Evolutionary conservation across 2,329 filamentous ascomycete genomes (phyloP).

Genomic region (Trichoderma asperellum): DNA sequence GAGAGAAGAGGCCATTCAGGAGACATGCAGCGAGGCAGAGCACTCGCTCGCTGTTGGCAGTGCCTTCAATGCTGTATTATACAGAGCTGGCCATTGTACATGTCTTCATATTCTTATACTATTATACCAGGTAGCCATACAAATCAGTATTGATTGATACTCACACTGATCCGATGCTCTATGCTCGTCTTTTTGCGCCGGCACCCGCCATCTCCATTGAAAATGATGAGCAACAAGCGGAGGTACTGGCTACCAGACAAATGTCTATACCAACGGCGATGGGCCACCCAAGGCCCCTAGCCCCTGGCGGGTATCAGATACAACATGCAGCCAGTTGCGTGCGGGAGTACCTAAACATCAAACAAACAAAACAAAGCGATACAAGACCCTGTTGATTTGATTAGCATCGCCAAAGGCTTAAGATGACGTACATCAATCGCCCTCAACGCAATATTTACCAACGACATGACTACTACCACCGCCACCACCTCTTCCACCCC

Average conservation of each 20-base stretch:
- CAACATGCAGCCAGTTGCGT: neutral
- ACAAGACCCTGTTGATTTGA: neutral
- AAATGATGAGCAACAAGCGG: neutral
- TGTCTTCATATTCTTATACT: neutral
- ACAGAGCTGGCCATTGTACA: neutral
- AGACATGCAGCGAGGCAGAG: neutral
- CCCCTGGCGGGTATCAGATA: neutral
- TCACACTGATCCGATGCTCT: too few relatives aligned
- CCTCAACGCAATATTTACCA: neutral
- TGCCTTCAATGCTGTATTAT: neutral
- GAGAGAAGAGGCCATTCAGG: neutral
- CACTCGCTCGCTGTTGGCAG: neutral
- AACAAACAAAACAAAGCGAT: slow-evolving; percentile 4
- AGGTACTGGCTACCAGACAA: neutral
- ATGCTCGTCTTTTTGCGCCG: too few relatives aligned
- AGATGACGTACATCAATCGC: slow-evolving; percentile 5
- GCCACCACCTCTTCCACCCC: neutral
- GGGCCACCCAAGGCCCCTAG: neutral
- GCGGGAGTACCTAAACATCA: neutral
- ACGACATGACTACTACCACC: neutral
- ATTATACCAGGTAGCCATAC: too few relatives aligned
- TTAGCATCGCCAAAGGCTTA: neutral
- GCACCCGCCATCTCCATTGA: neutral
- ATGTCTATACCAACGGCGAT: neutral
- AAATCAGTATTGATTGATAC: neutral